These are phyloP conservation scores for Glomus cerebriforme DNA, from an alignment of 192 early-diverging fungal genomes.

Conservation along the genomic window DNA sequence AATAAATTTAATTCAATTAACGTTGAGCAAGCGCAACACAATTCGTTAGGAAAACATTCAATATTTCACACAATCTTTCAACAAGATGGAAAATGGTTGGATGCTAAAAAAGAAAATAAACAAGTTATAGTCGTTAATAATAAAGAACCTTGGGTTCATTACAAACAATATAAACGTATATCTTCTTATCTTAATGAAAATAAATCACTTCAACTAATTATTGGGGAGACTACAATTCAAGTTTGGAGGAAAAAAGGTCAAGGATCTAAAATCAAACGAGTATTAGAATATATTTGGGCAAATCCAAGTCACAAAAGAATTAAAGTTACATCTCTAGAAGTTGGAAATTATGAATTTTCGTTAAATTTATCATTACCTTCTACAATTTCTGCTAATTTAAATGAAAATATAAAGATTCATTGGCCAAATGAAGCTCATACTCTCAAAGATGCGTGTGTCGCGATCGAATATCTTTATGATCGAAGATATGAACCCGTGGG, in stretches of 20 bases:
- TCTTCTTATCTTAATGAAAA: background rate
- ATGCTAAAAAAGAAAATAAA: background rate
- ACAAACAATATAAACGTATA: background rate
- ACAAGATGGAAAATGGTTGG: background rate
- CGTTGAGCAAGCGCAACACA: background rate
- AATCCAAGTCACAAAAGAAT: too few species aligned
- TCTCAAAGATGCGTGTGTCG: too few species aligned
- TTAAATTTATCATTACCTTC: too few species aligned
- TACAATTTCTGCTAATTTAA: too few species aligned
- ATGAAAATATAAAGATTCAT: too few species aligned
- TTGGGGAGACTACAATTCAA: background rate
- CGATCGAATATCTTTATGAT: too few species aligned
- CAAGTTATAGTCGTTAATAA: background rate
- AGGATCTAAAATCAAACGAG: too few species aligned
- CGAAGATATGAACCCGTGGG: background rate
- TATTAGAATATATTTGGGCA: too few species aligned
- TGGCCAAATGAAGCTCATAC: too few species aligned
- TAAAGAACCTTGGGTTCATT: slow-evolving; percentile 3
- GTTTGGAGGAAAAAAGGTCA: background rate
- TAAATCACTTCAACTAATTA: background rate
- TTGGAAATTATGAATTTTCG: too few species aligned
- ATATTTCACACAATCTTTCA: background rate
- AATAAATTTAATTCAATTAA: background rate
- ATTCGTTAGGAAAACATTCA: background rate
- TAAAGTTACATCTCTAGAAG: too few species aligned